Evolutionary conservation across 2,329 filamentous ascomycete genomes (phyloP), one percentile per base, ranked within the genome.

Genomic region (Exophiala sideris): DNA sequence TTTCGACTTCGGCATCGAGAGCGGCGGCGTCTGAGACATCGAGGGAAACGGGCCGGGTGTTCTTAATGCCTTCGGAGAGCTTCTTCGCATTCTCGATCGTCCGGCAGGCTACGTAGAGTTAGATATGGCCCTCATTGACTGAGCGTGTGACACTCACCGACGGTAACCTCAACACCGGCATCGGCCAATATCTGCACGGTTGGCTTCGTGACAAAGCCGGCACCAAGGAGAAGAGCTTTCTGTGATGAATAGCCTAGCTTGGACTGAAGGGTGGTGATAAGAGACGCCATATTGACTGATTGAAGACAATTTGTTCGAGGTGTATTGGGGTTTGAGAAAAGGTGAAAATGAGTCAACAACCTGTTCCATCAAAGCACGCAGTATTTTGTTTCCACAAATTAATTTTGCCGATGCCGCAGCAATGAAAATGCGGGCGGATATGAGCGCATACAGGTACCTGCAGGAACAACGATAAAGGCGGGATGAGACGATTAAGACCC

Each of bases 11-110:
- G 49, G 84, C 83, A 67, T 96, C 91, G 55, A 97, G 84, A 33
- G 88, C 90, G 54, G 79, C 72, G 46, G 80, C 81, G 71, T 96
- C 78, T 67, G 75, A 86, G 63, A 96, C 92, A 70, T 97, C 90
- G 69, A 97, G 84, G 52, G 88, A 84, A 74, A 95, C 88, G 62
- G 91, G 82, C 48, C 73, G 80, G 64, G 90, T 83, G 70, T 88
- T 83, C 72, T 85, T 80, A 70, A 92, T 81, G 65, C 86, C 86
- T 58, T 78, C 81, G 42, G 82, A 81, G 60, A 96, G 85, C 65
- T 83, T 83, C 79, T 95, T 77, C 53, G 91, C 90, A 50, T 77
- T 83, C 65, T 86, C 83, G 52, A 95, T 80, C 41, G 88, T 92
- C 71, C 91, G 80, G 81, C 90, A 95, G 65, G 91, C 89, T 89